Percentiles rank a stretch among this genome's conserved stretches.
Conservation (phyloP, 2,329 filamentous ascomycete genomes). For the Trichoderma sp. region DNA sequence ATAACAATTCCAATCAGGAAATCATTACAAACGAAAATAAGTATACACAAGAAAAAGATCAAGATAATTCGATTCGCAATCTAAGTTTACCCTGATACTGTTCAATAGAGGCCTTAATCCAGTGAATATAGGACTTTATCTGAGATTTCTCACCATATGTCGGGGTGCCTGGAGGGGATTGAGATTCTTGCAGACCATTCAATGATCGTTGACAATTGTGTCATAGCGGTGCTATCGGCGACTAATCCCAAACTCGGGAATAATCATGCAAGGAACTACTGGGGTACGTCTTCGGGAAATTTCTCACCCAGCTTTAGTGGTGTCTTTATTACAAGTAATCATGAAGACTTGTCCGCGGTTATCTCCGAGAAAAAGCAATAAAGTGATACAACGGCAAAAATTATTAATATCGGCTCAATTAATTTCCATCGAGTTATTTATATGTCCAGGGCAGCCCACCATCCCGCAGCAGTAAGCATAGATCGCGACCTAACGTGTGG, state of each 20-base stretch:
- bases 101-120: too few relatives aligned
- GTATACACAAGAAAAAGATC: too few relatives aligned
- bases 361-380: neutral
- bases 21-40: too few relatives aligned
- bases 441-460: neutral
- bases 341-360: neutral
- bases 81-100: too few relatives aligned
- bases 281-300: neutral
- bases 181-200: neutral
- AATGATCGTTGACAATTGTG: neutral
- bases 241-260: neutral
- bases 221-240: neutral
- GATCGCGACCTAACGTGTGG: neutral
- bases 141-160: neutral
- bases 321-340: neutral
- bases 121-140: neutral
- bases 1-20: too few relatives aligned
- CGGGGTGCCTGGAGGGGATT: neutral
- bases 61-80: too few relatives aligned
- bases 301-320: neutral
- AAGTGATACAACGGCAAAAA: too few relatives aligned
- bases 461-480: too few relatives aligned
- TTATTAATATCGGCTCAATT: too few relatives aligned
- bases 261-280: neutral
- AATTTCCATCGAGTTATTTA: neutral